These are phyloP conservation scores for Allantophomopsis lycopodina DNA, from an alignment of 2,329 filamentous ascomycete genomes.

Conservation along the genomic window DNA sequence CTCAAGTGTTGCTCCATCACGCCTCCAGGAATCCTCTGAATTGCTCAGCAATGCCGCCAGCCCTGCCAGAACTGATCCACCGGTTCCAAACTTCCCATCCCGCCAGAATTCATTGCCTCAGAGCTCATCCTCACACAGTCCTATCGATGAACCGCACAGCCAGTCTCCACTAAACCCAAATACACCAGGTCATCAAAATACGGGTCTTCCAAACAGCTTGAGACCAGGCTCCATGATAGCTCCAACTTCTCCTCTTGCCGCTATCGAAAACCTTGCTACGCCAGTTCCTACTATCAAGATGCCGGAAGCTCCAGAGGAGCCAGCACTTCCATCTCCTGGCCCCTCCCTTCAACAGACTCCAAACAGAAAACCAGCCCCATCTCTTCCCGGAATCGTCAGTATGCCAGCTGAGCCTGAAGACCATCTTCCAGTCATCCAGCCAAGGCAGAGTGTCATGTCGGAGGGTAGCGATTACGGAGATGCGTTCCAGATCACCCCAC, in stretches of 20 bases:
- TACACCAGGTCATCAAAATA: conserved; percentile 17
- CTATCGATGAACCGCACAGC: conserved; percentile 15
- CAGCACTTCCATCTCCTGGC: conserved; percentile 1
- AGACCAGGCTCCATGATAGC: conserved; percentile 5
- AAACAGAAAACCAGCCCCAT: conserved; percentile 1
- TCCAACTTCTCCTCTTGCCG: conserved; percentile 1
- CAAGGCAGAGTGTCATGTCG: background rate
- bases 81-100: conserved; percentile 15
- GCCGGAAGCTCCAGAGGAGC: background rate
- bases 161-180: conserved; percentile 16
- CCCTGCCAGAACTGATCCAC: conserved; percentile 12
- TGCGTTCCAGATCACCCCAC: conserved; percentile 29
- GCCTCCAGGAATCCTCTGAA: conserved; percentile 11
- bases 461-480: conserved; percentile 31
- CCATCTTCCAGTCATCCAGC: background rate
- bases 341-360: background rate
- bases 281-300: background rate
- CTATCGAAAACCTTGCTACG: background rate
- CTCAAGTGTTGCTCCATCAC: conserved; percentile 18
- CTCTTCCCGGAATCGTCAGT: background rate
- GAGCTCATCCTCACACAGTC: conserved; percentile 20
- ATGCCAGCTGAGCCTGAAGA: conserved; percentile 1
- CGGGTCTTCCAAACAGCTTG: conserved; percentile 8
- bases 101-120: conserved; percentile 32
- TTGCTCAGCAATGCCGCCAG: conserved; percentile 12